Percentiles rank a stretch among this genome's conserved stretches.
Evolutionary conservation across 192 early-diverging fungal species (phyloP).

Genomic region (Entomortierella lignicola): DNA sequence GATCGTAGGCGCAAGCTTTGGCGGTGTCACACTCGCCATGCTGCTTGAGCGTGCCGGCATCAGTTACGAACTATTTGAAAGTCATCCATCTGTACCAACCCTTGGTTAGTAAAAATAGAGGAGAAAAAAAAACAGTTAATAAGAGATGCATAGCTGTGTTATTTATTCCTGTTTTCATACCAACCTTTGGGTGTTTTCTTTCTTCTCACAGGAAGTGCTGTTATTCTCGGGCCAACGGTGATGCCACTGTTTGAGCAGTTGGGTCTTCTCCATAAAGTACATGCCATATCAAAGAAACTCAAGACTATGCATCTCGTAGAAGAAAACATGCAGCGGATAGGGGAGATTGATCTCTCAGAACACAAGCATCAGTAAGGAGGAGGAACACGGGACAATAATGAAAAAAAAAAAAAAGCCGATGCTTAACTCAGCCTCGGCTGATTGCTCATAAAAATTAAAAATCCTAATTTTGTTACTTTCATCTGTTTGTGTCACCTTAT

Average conservation of each 20-base stretch:
- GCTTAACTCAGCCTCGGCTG: too few relatives aligned
- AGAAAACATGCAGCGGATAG: constrained; percentile 31
- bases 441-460: too few relatives aligned
- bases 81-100: neutral
- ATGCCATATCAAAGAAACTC: constrained; percentile 18
- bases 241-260: constrained; percentile 38
- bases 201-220: constrained; percentile 21
- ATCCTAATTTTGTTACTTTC: neutral
- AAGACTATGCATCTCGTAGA: constrained; percentile 25
- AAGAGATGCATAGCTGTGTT: too few relatives aligned
- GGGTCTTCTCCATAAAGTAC: constrained; percentile 15
- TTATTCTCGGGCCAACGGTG: constrained; percentile 20
- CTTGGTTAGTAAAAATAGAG: constrained; percentile 2
- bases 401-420: too few relatives aligned
- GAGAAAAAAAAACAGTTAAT: neutral
- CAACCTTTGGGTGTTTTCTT: too few relatives aligned
- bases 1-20: constrained; percentile 30
- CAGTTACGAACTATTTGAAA: constrained; percentile 17
- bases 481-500: neutral
- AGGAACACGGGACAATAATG: neutral
- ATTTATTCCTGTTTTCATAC: too few relatives aligned
- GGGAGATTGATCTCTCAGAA: constrained; percentile 32
- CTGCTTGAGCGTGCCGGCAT: constrained; percentile 34
- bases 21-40: constrained; percentile 31
- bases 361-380: constrained; percentile 23